phyloP scores from a whole-genome alignment of 2,329 filamentous ascomycete genomes.

The Rhinocladiella mackenziei region DNA sequence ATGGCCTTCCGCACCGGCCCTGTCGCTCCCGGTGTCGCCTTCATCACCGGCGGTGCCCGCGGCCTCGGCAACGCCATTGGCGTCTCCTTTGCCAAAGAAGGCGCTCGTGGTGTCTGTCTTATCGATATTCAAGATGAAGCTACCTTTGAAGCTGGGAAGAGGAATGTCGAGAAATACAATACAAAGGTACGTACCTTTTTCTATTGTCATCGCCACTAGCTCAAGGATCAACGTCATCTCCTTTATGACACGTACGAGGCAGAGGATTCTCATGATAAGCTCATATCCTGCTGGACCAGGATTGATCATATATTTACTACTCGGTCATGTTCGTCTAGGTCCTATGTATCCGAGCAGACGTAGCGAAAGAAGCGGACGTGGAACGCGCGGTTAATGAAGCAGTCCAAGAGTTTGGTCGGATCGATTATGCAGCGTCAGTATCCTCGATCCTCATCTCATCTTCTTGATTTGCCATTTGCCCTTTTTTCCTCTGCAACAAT shows the following conservation, averaged over 20 bases:
- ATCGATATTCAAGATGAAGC: conserved; percentile 26
- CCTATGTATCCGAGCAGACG: conserved; percentile 23
- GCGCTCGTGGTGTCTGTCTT: conserved; percentile 38
- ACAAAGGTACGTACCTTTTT: conserved; percentile 8
- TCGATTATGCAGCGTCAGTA: conserved; percentile 75
- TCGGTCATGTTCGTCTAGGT: conserved; percentile 6
- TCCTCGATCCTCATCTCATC: too few species aligned
- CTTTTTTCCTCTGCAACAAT: too few species aligned
- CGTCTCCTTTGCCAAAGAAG: conserved; percentile 34
- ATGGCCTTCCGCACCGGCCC: too few species aligned
- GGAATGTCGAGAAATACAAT: conserved; percentile 18
- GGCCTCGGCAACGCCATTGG: conserved; percentile 38
- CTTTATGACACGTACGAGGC: too few species aligned
- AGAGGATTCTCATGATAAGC: too few species aligned
- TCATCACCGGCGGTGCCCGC: conserved; percentile 38
- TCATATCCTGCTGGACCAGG: too few species aligned
- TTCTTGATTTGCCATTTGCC: too few species aligned
- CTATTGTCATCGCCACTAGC: too few species aligned
- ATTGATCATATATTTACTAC: neutral
- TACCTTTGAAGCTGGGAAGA: conserved; percentile 15
- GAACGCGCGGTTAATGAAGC: conserved; percentile 18
- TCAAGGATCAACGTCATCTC: too few species aligned
- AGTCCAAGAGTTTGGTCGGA: conserved; percentile 39
- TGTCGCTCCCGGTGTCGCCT: conserved; percentile 32
- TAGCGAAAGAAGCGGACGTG: conserved; percentile 22